These are phyloP conservation scores for Sinapis alba DNA, from an alignment of 441 rosid genomes.

Conservation along the genomic window DNA sequence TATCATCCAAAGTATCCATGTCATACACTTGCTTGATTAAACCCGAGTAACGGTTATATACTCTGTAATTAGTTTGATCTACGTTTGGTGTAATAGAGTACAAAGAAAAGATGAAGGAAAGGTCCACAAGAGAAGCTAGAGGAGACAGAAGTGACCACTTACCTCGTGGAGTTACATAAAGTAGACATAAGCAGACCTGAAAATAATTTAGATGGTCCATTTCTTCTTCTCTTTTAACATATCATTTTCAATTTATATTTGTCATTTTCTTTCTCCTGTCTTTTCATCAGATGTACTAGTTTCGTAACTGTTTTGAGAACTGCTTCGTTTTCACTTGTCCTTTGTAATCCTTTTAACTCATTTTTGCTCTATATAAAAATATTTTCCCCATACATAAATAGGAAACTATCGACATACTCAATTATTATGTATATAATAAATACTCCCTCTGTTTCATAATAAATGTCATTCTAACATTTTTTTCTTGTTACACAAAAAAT, in stretches of 20 bases:
- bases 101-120: constrained; percentile 3
- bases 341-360: not conserved
- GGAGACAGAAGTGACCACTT: constrained; percentile 40
- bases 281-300: constrained; percentile 21
- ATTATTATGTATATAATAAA: no score
- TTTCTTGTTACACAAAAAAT: no score
- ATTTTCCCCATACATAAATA: not conserved
- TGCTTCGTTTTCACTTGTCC: constrained; percentile 7
- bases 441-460: no score
- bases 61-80: not conserved
- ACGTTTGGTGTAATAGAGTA: not conserved
- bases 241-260: constrained; percentile 7
- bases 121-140: constrained; percentile 30
- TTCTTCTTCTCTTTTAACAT: constrained; percentile 10
- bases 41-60: not conserved
- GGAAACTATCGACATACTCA: no score
- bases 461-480: no score
- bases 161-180: constrained; percentile 35
- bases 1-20: no score
- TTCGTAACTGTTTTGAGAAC: constrained; percentile 20
- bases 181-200: constrained; percentile 34
- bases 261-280: constrained; percentile 36
- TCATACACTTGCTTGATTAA: constrained; percentile 1
- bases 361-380: not conserved
- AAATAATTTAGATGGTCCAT: constrained; percentile 31